These are phyloP conservation scores for Myriangium duriaei DNA, from an alignment of 2,329 filamentous ascomycete genomes.

Conservation along the genomic window DNA sequence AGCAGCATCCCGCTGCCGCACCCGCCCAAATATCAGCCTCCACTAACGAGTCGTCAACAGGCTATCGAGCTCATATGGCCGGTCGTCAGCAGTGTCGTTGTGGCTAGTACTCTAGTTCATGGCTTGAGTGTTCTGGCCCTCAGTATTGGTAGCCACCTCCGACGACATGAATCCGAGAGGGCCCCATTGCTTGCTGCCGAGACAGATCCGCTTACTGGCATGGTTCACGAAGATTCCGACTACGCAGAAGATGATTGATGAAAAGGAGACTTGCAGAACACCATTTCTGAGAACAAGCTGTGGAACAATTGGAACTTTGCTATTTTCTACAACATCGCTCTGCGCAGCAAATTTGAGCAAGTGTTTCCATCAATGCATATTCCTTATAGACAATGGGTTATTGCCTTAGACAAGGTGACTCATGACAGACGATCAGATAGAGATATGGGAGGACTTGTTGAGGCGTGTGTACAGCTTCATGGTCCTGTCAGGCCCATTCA, in stretches of 20 bases:
- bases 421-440: no score
- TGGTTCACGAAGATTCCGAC: constrained; percentile 35
- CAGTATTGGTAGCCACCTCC: constrained; percentile 37
- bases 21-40: constrained; percentile 27
- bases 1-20: constrained; percentile 32
- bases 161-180: constrained; percentile 33
- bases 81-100: constrained; percentile 41
- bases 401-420: no score
- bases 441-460: no score
- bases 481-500: no score
- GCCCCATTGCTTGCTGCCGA: constrained; percentile 38
- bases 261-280: no score
- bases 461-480: no score
- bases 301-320: no score
- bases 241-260: constrained; percentile 18
- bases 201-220: constrained; percentile 37
- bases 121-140: constrained; percentile 40
- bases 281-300: no score
- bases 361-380: no score
- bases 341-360: no score
- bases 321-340: no score
- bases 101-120: constrained; percentile 43
- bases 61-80: constrained; percentile 40
- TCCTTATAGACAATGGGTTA: no score
- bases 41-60: constrained; percentile 22